Evolutionary conservation across 1,284 basidiomycete genomes (phyloP).

Genomic region (Ceratobasidium sp.): DNA sequence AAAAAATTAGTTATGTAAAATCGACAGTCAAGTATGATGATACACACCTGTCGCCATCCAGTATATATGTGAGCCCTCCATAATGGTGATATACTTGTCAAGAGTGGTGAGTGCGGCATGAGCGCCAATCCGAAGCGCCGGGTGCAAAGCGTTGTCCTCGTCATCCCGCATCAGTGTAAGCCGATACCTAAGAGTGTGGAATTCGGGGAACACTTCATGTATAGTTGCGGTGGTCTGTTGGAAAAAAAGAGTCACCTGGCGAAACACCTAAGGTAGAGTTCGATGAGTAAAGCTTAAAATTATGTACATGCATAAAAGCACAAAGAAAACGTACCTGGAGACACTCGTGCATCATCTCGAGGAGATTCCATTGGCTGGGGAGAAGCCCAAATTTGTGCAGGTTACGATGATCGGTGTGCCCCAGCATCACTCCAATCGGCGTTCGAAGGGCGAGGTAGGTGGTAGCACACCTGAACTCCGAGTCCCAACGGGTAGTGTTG

Average conservation of each 20-base stretch:
- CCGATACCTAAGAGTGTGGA: neutral
- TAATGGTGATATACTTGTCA: conserved; percentile 13
- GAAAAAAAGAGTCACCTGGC: neutral
- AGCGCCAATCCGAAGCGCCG: neutral
- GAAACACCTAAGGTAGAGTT: neutral
- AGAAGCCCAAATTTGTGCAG: neutral
- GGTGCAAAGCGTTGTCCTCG: neutral
- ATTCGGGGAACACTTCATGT: neutral
- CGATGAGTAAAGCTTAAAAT: neutral
- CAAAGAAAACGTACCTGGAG: neutral
- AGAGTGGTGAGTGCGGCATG: neutral
- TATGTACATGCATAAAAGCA: neutral
- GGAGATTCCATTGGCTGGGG: neutral
- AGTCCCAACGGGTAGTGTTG: conserved; percentile 4
- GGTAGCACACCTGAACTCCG: neutral
- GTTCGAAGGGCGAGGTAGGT: conserved; percentile 3
- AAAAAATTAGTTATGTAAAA: neutral
- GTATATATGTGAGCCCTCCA: conserved; percentile 15
- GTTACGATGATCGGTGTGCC: neutral
- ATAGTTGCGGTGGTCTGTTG: neutral
- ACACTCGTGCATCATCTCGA: neutral
- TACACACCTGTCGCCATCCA: neutral
- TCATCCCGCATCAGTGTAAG: conserved; percentile 15
- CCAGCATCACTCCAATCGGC: neutral
- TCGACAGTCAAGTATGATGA: no score